Evolutionary conservation across 2,329 filamentous ascomycete species (phyloP), one percentile per base, ranked within the genome.

Genomic region (Ophiocordyceps unilateralis): DNA sequence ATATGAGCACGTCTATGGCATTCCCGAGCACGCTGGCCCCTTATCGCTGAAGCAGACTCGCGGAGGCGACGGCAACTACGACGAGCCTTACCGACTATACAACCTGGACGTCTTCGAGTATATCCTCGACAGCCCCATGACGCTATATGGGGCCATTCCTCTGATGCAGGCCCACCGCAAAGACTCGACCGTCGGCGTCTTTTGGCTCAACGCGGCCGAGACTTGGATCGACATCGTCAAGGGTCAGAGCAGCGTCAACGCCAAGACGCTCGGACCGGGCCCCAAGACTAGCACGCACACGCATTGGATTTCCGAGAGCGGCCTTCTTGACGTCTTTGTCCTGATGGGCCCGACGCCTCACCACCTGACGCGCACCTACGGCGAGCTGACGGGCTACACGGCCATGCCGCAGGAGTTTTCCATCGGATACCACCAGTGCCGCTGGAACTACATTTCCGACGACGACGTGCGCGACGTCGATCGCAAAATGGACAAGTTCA

Each of bases 91-190:
- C 65, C 77, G 91, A 32, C 64, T 98, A 60, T 95, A 95, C 67
- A 98, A 98, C 60, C 75, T 85, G 26, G 91, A 98, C 58, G 91
- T 98, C 11, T 98, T 98, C 53, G 91, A 98, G 64, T 98, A 98
- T 60, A 81, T 94, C 53, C 74, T 95, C 53, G 84, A 96, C 61
- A 96, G 87, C 61, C 88, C 91, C 1, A 98, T 98, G 91, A 96
- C 91, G 1, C 72, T 98, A 2, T 98, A 98, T 55, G 91, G 91
- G n/a, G 70, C 87, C 8, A 96, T 98, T 52, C 91, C 91, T 2
- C 84, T 96, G 57, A 93, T 98, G 86, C 91, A 96, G 61, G 91
- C 91, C 17, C 89, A 98, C 57, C 83, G 83, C 53, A 93, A 89
- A 59, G 83, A 81, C 55, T 96, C 89, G 0, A 91, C 86, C 1